These are phyloP conservation scores for Fragaria vesca DNA, from an alignment of 306 rosid genomes.

Conservation along the genomic window DNA sequence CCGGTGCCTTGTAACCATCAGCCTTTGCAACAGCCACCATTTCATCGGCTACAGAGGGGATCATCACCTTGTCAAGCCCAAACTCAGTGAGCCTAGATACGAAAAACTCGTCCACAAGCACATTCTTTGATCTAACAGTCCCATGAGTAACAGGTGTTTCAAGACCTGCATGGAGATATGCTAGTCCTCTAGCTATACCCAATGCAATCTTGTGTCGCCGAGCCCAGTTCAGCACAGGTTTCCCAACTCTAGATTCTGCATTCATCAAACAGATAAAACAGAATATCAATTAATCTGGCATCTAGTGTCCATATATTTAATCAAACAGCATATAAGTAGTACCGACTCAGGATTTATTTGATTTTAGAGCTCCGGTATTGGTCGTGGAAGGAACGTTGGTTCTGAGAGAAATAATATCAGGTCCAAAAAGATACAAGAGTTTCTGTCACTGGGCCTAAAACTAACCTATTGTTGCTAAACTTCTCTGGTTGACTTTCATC, in stretches of 20 bases:
- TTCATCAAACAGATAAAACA: conserved; percentile 22
- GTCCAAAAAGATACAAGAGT: background rate
- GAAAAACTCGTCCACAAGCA: conserved; percentile 81
- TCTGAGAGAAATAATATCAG: background rate
- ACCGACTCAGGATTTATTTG: background rate
- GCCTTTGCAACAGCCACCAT: conserved; percentile 77
- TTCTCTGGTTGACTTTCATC: conserved; percentile 1
- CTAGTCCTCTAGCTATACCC: conserved; percentile 88
- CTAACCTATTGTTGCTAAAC: background rate
- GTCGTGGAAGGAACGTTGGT: background rate
- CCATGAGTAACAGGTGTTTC: conserved; percentile 92
- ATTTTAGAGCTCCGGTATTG: background rate
- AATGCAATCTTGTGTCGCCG: conserved; percentile 90
- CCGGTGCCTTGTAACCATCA: conserved; percentile 90
- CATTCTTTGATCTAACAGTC: conserved; percentile 78
- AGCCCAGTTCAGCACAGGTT: conserved; percentile 92
- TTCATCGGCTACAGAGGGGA: conserved; percentile 79
- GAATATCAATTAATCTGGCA: conserved; percentile 2
- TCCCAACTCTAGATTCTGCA: conserved; percentile 78
- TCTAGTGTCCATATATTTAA: background rate
- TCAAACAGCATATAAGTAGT: background rate
- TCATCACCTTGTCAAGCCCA: conserved; percentile 85
- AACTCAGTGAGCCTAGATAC: conserved; percentile 75
- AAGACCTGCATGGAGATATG: conserved; percentile 82
- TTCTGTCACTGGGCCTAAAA: background rate